Base-by-base conservation (phyloP, 2,329 filamentous ascomycete species). In the Trichoderma hamatum region DNA sequence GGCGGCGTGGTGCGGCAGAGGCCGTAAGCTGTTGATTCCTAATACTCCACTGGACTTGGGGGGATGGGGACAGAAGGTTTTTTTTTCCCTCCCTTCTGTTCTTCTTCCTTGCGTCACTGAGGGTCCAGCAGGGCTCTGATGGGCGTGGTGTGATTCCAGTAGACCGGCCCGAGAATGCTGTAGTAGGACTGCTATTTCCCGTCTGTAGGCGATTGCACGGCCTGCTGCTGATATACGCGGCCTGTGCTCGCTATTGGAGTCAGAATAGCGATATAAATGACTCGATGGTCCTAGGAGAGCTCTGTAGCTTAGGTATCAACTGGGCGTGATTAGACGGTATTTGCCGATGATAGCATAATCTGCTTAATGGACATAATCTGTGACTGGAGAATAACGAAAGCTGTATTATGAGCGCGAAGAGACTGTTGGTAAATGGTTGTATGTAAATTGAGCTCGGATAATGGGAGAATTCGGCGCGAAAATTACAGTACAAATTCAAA, bases 1-100 rank as follows among this genome's bases (percentile, higher is more conserved):
- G 28, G n/a, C 46, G 61, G 32, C 30, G 34, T 28, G 51, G 32
- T 19, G 49, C 61, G 32, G 62, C 24, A 6, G 24, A 54, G 51
- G 46, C 24, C 51, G 51, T 30, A 13, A 19, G 51, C 51, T 13
- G 54, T 30, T 65, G 62, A 65, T 65, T 65, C 49, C 51, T 65
- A 32, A 65, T 55, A 24, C 34, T 21, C 30, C 34, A 49, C 46
- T 28, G 61, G 60, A 46, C 11, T 34, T 21, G 5, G 24, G 61
- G n/a, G 52, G 24, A 19, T 64, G 61, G 30, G 61, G 39, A n/a
- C 46, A 43, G 19, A 34, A 62, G 46, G 10, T 24, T 49, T 49
- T 46, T 54, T 64, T 28, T 36, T 49, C 24, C 14, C 60, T 52
- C 34, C 32, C 24, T 21, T 64, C 34, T 64, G 28, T 21, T 54